These are phyloP conservation scores for Penicillium decumbens DNA, from an alignment of 2,329 filamentous ascomycete genomes.

Conservation along the genomic window DNA sequence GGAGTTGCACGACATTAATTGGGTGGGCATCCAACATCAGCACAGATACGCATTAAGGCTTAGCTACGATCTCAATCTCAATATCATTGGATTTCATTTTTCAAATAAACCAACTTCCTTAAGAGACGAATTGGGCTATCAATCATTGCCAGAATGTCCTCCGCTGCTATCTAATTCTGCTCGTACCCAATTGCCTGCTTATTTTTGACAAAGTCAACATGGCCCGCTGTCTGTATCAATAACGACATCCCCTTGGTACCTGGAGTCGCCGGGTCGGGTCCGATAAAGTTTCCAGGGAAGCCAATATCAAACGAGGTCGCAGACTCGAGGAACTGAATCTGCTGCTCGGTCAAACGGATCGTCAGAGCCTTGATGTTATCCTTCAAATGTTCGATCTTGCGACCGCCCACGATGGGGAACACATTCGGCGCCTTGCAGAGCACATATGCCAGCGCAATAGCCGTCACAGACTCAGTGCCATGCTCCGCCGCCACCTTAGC, in stretches of 20 bases:
- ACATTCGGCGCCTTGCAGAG: slow-evolving; percentile 68
- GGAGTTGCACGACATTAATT: slow-evolving; percentile 13
- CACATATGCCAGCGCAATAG: slow-evolving; percentile 67
- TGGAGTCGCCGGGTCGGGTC: slow-evolving; percentile 24
- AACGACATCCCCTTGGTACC: slow-evolving; percentile 12
- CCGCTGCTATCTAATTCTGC: background rate
- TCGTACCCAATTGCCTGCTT: slow-evolving; percentile 21
- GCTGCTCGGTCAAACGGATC: slow-evolving; percentile 52
- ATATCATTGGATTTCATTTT: background rate
- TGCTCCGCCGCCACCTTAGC: slow-evolving; percentile 57
- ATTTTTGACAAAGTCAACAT: slow-evolving; percentile 20
- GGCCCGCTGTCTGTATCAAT: slow-evolving; percentile 9
- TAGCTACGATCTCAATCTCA: slow-evolving; percentile 5
- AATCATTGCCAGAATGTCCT: background rate
- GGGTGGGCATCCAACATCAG: slow-evolving; percentile 9
- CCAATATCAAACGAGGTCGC: slow-evolving; percentile 60
- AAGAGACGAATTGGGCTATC: background rate
- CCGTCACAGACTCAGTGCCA: slow-evolving; percentile 54
- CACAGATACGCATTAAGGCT: slow-evolving; percentile 12
- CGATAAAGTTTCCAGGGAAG: slow-evolving; percentile 61
- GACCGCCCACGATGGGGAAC: slow-evolving; percentile 68
- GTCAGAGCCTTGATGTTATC: slow-evolving; percentile 27
- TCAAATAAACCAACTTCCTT: background rate
- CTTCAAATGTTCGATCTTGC: slow-evolving; percentile 63
- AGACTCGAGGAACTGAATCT: slow-evolving; percentile 63